Base-by-base conservation (phyloP, 1,139 yeast species). In the Pichia sp. region DNA sequence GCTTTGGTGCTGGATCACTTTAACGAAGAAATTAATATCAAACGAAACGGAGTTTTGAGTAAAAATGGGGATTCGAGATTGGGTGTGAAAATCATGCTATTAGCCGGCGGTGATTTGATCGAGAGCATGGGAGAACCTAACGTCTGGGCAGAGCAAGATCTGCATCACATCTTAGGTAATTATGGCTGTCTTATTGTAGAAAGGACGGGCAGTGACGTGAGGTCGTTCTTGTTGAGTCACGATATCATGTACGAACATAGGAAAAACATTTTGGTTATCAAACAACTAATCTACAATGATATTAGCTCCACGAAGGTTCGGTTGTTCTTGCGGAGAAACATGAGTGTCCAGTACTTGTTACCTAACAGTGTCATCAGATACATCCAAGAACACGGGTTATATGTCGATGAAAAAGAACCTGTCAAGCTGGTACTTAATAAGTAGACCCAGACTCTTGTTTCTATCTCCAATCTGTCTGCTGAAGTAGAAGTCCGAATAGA, bases 51-150 rank as follows among this genome's bases (percentile, higher is more conserved):
- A 9, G 83, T 92, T n/a, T 42, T 58, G 43, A 71, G 74, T 61
- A 85, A 87, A 5, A 75, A 81, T n/a, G 96, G 96, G 14, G 77
- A 90, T 60, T 64, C 63, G 40, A 63, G 61, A 46, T 50, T 63
- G 9, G 97, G 96, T 24, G 97, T 89, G 55, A 93, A 93, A 69
- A 87, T 93, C 64, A 93, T 93, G 99, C 77, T 93, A 57, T 76
- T 93, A 45, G 99, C 99, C 0, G 99, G 99, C 51, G 99, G 99
- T 42, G 99, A 93, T 71, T 78, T 95, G 64, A 93, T 93, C 56
- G 99, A 93, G 71, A 85, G 95, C 51, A 93, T 95, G 98, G 99
- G 99, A n/a, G 99, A 93, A 71, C 98, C 98, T 34, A 95, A 92
- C 66, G 99, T 93, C 41, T 93, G 99, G 99, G 97, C 96, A 1